phyloP scores from a whole-genome alignment of 2,329 filamentous ascomycete genomes.

The Cadophora gregata region DNA sequence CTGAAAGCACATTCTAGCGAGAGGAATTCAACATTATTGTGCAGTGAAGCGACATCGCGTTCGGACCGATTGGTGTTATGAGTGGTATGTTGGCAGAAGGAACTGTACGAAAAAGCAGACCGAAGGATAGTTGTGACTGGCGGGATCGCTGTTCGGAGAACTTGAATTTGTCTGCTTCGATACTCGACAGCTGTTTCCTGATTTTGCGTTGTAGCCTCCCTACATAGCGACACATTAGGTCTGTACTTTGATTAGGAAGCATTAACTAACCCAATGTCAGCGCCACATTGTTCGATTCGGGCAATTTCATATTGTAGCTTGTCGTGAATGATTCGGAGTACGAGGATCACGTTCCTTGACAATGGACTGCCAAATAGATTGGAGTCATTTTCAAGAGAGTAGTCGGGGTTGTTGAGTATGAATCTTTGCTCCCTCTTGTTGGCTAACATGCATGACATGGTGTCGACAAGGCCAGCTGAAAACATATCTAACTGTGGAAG shows the following conservation, averaged over 20 bases:
- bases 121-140: constrained; percentile 19
- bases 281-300: constrained; percentile 15
- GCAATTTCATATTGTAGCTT: constrained; percentile 35
- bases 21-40: constrained; percentile 38
- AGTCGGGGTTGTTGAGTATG: constrained; percentile 25
- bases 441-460: constrained; percentile 39
- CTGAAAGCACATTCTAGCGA: constrained; percentile 37
- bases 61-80: background rate
- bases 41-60: background rate
- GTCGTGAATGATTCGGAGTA: constrained; percentile 26
- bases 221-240: constrained; percentile 18
- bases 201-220: constrained; percentile 34
- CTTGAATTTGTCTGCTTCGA: constrained; percentile 32
- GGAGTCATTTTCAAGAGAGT: constrained; percentile 32
- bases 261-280: constrained; percentile 1
- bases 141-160: constrained; percentile 26
- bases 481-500: constrained; percentile 28
- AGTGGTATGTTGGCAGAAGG: constrained; percentile 22
- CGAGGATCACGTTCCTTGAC: constrained; percentile 29
- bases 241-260: background rate
- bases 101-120: constrained; percentile 15
- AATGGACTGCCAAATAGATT: constrained; percentile 29
- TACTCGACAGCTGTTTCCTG: constrained; percentile 38
- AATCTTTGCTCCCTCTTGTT: constrained; percentile 35
- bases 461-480: constrained; percentile 39